phyloP scores from a whole-genome alignment of 495 filamentous ascomycete species.

The Aspergillus asperescens region DNA sequence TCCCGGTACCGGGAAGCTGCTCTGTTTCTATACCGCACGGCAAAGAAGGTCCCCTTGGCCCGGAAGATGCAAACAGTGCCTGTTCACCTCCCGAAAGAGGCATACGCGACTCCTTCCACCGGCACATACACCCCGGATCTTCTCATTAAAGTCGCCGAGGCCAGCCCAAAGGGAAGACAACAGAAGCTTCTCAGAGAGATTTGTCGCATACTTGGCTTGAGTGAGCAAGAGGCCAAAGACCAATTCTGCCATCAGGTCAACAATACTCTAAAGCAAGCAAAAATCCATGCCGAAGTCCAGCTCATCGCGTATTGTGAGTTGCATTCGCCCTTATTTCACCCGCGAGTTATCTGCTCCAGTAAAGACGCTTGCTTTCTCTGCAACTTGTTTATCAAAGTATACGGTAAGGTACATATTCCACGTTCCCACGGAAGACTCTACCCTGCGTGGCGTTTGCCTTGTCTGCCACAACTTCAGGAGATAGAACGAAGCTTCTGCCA shows the following conservation, averaged over 20 bases:
- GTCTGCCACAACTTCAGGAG: slow-evolving; percentile 10
- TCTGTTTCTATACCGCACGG: no score
- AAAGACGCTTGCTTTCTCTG: slow-evolving; percentile 19
- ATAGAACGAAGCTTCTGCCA: slow-evolving; percentile 4
- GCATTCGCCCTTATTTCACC: slow-evolving; percentile 14
- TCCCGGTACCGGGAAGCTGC: no score
- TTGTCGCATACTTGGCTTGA: not conserved
- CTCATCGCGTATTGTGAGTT: slow-evolving; percentile 36
- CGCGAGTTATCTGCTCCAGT: slow-evolving; percentile 17
- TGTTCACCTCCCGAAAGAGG: no score
- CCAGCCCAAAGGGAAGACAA: no score
- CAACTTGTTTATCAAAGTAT: slow-evolving; percentile 6
- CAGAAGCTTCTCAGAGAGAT: slow-evolving; percentile 12
- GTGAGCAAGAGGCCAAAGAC: not conserved
- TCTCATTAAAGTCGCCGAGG: no score
- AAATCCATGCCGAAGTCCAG: slow-evolving; percentile 40
- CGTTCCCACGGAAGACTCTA: slow-evolving; percentile 13
- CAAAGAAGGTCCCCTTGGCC: no score
- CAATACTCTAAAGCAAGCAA: not conserved
- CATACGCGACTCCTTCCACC: no score
- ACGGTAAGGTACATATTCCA: slow-evolving; percentile 5
- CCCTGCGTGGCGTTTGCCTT: slow-evolving; percentile 14
- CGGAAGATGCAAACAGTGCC: no score
- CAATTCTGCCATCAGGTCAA: slow-evolving; percentile 9
- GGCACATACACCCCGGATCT: no score